Base-by-base conservation (phyloP, 2,329 filamentous ascomycete genomes). In the Pyrenophora tritici-repentis region DNA sequence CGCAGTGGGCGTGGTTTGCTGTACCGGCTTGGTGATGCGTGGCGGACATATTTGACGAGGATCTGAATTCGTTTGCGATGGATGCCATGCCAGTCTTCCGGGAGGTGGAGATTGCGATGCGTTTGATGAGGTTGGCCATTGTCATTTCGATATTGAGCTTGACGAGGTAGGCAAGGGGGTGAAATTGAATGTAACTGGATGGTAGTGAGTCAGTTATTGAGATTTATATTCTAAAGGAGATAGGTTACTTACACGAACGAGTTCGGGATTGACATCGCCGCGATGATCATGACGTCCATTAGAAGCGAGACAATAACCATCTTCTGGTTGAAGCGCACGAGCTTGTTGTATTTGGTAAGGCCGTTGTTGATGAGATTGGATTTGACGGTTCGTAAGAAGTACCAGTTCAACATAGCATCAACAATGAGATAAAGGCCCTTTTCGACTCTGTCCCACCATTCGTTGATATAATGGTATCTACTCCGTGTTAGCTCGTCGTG, bases 111-210 rank as follows among this genome's bases (percentile, higher is more conserved):
- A 72, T 53, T 17, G 70, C 70, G 50, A 72, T 72, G 45, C 67
- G 67, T 44, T 71, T 75, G 52, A 81, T 78, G 16, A 82, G 73
- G 46, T 79, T 76, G 52, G 79, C 78, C 75, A 82, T 78, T 44
- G 75, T 77, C 74, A 81, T 78, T 59, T 81, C 79, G 61, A 82
- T 80, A 57, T 79, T 74, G 18, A 81, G 70, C 55, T 81, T 81
- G 53, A 78, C 67, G 17, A 79, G 66, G 59, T 79, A 81, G 5
- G 74, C 79, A 3, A 82, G 68, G 0, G 80, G 79, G 48, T 80
- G 77, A 57, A 80, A 78, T 60, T 80, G 78, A 22, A 80, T 72
- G 62, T 80, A 81, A 18, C 71, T 75, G 36, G 34, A 10, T 9
- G 13, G 13, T 1, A 22, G 53, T 24, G 55, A 50, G 22, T 50